Evolutionary conservation across 192 early-diverging fungal genomes (phyloP).

Genomic region (Geranomyces variabilis): DNA sequence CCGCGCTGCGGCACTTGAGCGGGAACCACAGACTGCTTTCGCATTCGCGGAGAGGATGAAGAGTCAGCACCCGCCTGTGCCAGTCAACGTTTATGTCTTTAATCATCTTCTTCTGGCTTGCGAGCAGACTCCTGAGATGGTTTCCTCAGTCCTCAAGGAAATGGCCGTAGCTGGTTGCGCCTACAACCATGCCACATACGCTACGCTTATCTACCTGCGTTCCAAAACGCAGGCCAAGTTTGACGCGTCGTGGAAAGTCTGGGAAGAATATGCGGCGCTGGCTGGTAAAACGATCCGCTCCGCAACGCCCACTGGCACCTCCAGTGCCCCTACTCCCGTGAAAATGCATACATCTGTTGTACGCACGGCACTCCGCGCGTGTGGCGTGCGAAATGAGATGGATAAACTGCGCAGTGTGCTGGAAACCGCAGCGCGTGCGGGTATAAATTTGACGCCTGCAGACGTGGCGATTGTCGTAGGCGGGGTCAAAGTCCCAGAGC

Average conservation of each 20-base stretch:
- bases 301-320: not conserved
- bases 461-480: not conserved
- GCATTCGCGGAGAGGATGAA: conserved; percentile 18
- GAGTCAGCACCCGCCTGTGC: not conserved
- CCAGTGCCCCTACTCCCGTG: not conserved
- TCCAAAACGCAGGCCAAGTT: conserved; percentile 15
- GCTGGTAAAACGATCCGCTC: not conserved
- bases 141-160: conserved; percentile 8
- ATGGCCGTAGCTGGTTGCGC: not conserved
- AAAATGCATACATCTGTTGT: conserved; percentile 16
- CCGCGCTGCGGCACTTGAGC: conserved; percentile 7
- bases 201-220: conserved; percentile 7
- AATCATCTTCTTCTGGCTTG: conserved; percentile 27
- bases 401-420: not conserved
- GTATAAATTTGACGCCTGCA: not conserved
- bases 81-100: not conserved
- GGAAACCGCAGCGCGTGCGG: not conserved
- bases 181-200: conserved; percentile 23
- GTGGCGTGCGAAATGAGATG: not conserved
- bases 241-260: conserved; percentile 17
- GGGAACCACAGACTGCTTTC: not conserved
- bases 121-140: not conserved
- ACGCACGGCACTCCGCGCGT: conserved; percentile 6
- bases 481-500: no score
- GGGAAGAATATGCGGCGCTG: conserved; percentile 26